Evolutionary conservation across 495 filamentous ascomycete genomes (phyloP).

Genomic region (Penicillium flavigenum): DNA sequence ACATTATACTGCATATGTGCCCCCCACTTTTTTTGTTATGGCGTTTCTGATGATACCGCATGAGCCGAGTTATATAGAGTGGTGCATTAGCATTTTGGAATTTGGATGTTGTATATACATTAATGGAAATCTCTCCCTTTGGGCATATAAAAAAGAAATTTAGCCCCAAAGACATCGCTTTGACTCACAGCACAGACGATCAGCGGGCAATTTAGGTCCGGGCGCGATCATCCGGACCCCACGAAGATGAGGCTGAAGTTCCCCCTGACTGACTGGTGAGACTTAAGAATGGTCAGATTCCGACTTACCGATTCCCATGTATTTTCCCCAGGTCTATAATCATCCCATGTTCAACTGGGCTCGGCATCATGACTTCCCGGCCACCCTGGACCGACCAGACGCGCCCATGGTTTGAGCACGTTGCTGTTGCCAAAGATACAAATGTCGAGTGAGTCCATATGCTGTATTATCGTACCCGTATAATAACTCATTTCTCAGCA

Average conservation of each 20-base stretch:
- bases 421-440: slow-evolving; percentile 22
- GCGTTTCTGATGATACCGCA: slow-evolving; percentile 34
- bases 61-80: slow-evolving; percentile 32
- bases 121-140: slow-evolving; percentile 3
- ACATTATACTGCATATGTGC: slow-evolving; percentile 32
- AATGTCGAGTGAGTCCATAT: slow-evolving; percentile 40
- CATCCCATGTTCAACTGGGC: not conserved
- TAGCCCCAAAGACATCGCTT: not conserved
- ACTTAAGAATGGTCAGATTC: not conserved
- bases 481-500: slow-evolving; percentile 26
- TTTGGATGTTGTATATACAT: slow-evolving; percentile 8
- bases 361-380: slow-evolving; percentile 11
- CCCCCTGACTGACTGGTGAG: not conserved
- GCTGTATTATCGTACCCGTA: not conserved
- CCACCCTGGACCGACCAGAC: slow-evolving; percentile 6
- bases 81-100: slow-evolving; percentile 18
- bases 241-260: slow-evolving; percentile 51
- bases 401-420: slow-evolving; percentile 21
- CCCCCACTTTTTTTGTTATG: slow-evolving; percentile 19
- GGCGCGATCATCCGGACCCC: slow-evolving; percentile 52
- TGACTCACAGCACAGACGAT: slow-evolving; percentile 1
- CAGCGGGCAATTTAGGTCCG: slow-evolving; percentile 32
- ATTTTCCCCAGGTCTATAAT: not conserved
- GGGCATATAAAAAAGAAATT: not conserved
- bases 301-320: not conserved